These are phyloP conservation scores for Acacia confusa DNA, from an alignment of 306 rosid genomes.

Conservation along the genomic window DNA sequence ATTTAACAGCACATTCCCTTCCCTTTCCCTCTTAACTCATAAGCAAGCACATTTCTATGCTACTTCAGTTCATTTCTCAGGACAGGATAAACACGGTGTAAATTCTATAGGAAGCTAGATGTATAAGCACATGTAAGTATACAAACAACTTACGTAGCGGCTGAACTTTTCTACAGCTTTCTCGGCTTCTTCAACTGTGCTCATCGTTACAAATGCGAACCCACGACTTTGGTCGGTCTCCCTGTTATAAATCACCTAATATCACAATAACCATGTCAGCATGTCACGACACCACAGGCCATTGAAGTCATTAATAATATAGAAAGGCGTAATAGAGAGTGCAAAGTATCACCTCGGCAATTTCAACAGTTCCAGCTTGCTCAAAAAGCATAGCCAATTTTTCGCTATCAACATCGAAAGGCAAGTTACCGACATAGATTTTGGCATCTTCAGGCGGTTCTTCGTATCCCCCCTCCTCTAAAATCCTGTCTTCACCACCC, in stretches of 20 bases:
- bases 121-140: neutral
- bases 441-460: conserved; percentile 78
- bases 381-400: conserved; percentile 70
- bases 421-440: conserved; percentile 84
- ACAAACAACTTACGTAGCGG: conserved; percentile 64
- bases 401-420: conserved; percentile 77
- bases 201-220: conserved; percentile 90
- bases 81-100: neutral
- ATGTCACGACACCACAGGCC: neutral
- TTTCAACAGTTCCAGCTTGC: conserved; percentile 72
- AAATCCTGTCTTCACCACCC: conserved; percentile 40
- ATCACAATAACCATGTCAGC: conserved; percentile 16
- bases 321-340: neutral
- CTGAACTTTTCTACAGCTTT: conserved; percentile 69
- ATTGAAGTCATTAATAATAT: neutral
- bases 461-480: conserved; percentile 37
- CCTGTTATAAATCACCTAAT: conserved; percentile 84
- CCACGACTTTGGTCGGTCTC: conserved; percentile 86
- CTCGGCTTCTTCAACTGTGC: conserved; percentile 81
- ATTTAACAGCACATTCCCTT: neutral
- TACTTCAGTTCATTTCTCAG: neutral
- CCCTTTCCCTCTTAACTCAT: neutral
- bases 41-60: neutral
- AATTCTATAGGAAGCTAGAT: neutral
- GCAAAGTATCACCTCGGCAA: conserved; percentile 69